These are phyloP conservation scores for Pleurotus salmoneostramineus DNA, from an alignment of 768 basidiomycete species.

Conservation along the genomic window DNA sequence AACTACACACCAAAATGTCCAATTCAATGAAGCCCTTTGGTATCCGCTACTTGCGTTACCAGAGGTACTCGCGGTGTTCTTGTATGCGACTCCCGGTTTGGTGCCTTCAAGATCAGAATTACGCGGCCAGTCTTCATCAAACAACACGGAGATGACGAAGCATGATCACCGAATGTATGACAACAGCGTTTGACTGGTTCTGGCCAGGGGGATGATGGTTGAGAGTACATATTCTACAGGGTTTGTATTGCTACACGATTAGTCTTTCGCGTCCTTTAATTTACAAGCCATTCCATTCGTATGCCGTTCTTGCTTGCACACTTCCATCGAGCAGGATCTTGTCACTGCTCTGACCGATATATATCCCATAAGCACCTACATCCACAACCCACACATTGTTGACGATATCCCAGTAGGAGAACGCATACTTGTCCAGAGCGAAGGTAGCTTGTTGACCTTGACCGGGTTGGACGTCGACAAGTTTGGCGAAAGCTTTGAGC, in stretches of 20 bases:
- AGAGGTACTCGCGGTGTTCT: constrained; percentile 31
- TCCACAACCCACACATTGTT: constrained; percentile 44
- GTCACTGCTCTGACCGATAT: constrained; percentile 38
- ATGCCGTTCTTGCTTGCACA: constrained; percentile 18
- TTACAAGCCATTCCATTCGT: constrained; percentile 29
- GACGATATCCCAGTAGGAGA: constrained; percentile 58
- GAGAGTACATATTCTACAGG: no score
- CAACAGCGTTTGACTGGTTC: no score
- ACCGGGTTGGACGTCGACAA: constrained; percentile 28
- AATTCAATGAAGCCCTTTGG: constrained; percentile 33
- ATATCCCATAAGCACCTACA: constrained; percentile 45
- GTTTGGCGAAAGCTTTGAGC: constrained; percentile 1
- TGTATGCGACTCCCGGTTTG: constrained; percentile 29
- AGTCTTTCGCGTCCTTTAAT: background rate
- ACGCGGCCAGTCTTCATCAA: background rate
- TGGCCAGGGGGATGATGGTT: no score
- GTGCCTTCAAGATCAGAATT: constrained; percentile 26
- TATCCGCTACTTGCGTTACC: constrained; percentile 36
- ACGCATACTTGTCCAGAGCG: constrained; percentile 60
- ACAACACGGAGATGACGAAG: background rate
- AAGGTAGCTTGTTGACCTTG: constrained; percentile 35
- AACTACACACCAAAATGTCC: constrained; percentile 17
- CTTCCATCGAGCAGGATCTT: constrained; percentile 19
- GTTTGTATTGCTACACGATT: background rate
- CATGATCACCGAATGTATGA: background rate